These are phyloP conservation scores for Alternaria arbusti DNA, from an alignment of 2,329 filamentous ascomycete species.

Conservation along the genomic window DNA sequence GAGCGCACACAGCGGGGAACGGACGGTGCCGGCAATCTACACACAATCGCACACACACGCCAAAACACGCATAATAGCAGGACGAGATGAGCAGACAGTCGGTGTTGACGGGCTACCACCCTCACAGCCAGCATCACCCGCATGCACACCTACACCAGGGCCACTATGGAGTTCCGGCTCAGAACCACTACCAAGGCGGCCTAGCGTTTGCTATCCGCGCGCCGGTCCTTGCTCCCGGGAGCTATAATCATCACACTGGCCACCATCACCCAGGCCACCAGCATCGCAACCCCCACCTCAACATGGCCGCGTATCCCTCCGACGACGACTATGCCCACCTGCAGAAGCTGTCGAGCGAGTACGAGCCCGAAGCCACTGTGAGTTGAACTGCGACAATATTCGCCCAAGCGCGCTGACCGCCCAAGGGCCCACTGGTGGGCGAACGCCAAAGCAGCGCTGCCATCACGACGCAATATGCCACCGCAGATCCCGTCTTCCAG, in stretches of 20 bases:
- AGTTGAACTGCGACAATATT: constrained; percentile 36
- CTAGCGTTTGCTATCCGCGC: constrained; percentile 45
- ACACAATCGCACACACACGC: constrained; percentile 8
- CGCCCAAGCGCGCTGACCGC: constrained; percentile 25
- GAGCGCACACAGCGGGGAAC: constrained; percentile 14
- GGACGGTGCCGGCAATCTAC: constrained; percentile 13
- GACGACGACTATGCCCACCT: constrained; percentile 66
- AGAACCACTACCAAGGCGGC: constrained; percentile 36
- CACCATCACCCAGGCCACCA: constrained; percentile 36
- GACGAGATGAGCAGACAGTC: constrained; percentile 39
- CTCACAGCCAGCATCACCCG: constrained; percentile 15
- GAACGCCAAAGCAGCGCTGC: constrained; percentile 76
- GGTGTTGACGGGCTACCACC: constrained; percentile 38
- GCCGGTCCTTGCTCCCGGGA: constrained; percentile 46
- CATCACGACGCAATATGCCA: constrained; percentile 85
- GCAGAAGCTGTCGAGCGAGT: constrained; percentile 67
- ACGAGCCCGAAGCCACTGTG: constrained; percentile 64
- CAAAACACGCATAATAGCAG: neutral
- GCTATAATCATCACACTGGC: constrained; percentile 42
- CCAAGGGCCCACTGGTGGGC: constrained; percentile 82
- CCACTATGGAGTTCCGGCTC: constrained; percentile 32
- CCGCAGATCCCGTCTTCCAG: constrained; percentile 83
- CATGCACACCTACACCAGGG: constrained; percentile 20
- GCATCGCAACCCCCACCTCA: constrained; percentile 36
- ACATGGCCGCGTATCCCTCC: constrained; percentile 48